phyloP scores from a whole-genome alignment of 768 basidiomycete genomes.

The Kwoniella botswanensis region DNA sequence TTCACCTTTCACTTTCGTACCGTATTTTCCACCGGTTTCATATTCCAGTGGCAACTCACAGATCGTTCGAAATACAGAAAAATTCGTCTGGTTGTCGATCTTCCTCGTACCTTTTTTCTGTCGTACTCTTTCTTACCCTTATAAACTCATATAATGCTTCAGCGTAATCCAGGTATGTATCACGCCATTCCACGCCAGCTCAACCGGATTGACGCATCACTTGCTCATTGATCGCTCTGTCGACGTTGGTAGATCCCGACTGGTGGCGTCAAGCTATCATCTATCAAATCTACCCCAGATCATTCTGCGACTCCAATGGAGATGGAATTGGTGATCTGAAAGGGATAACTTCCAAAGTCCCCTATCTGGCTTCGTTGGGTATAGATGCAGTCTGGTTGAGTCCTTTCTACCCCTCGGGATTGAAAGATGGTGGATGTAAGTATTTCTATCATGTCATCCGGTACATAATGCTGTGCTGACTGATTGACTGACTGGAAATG shows the following conservation, averaged over 20 bases:
- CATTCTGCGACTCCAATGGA: slow-evolving; percentile 48
- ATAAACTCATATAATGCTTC: slow-evolving; percentile 3
- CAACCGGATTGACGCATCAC: too few relatives aligned
- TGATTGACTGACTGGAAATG: neutral
- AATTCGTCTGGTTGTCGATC: too few relatives aligned
- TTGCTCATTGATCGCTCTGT: neutral
- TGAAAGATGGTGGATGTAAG: slow-evolving; percentile 54
- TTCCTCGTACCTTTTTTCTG: slow-evolving; percentile 3
- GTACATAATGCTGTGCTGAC: neutral
- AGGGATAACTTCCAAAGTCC: slow-evolving; percentile 46
- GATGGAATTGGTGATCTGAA: slow-evolving; percentile 51
- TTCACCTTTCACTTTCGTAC: too few relatives aligned
- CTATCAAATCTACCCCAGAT: slow-evolving; percentile 53
- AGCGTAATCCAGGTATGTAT: slow-evolving; percentile 7
- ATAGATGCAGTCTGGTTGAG: slow-evolving; percentile 50
- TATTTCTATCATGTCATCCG: too few relatives aligned
- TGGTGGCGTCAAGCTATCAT: slow-evolving; percentile 53
- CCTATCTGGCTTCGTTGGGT: slow-evolving; percentile 39
- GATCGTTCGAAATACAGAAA: too few relatives aligned
- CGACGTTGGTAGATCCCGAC: slow-evolving; percentile 23
- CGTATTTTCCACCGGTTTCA: too few relatives aligned
- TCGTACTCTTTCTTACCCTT: slow-evolving; percentile 2
- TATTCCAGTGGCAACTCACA: too few relatives aligned
- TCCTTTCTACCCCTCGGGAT: slow-evolving; percentile 51
- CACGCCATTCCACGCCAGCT: too few relatives aligned